These are phyloP conservation scores for Ogataea trehaloabstinens DNA, from an alignment of 805 yeast species.

Conservation along the genomic window DNA sequence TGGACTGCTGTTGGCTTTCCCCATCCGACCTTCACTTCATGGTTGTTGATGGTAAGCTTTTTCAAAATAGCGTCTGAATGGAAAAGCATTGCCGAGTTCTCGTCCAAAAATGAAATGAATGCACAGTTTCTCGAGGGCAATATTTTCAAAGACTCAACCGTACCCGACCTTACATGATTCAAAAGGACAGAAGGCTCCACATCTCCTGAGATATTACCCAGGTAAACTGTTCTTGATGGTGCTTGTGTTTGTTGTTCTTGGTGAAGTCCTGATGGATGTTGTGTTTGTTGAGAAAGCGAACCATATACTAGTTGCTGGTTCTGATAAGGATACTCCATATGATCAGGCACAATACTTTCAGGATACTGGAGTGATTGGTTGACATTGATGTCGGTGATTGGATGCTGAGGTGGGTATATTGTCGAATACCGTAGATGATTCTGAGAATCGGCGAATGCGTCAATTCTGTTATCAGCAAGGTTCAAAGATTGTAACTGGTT, in stretches of 20 bases:
- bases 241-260: constrained; percentile 8
- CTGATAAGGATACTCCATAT: background rate
- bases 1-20: constrained; percentile 76
- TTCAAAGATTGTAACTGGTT: background rate
- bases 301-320: background rate
- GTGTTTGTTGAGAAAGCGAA: background rate
- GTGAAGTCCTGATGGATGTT: constrained; percentile 1
- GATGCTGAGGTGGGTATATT: background rate
- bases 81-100: constrained; percentile 82
- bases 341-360: background rate
- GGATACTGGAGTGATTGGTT: background rate
- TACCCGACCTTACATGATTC: constrained; percentile 89
- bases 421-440: no score
- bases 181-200: constrained; percentile 77
- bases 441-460: no score
- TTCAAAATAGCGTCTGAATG: constrained; percentile 91
- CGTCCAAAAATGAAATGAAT: constrained; percentile 84
- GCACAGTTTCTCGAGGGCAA: constrained; percentile 89
- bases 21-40: constrained; percentile 90
- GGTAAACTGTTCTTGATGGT: constrained; percentile 77
- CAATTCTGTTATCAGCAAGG: no score
- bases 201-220: constrained; percentile 85
- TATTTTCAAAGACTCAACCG: constrained; percentile 74
- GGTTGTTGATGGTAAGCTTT: constrained; percentile 73
- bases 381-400: background rate